Percentiles rank a stretch among this genome's conserved stretches.
phyloP scores from a whole-genome alignment of 1,139 yeast genomes.

The Saccharomycopsis hybrid region DNA sequence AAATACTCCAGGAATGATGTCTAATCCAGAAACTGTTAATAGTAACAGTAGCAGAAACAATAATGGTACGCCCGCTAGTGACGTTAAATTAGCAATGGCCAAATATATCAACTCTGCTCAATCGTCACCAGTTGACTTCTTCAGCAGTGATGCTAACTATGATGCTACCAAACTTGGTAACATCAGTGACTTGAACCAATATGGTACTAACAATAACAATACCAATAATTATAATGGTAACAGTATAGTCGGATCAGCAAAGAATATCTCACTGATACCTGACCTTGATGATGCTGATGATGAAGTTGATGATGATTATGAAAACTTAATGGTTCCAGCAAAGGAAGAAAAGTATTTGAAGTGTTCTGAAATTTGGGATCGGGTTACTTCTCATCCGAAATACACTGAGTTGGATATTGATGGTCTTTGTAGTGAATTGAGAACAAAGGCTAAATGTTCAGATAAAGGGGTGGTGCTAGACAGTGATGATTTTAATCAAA shows the following conservation, averaged over 20 bases:
- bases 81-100: constrained; percentile 7
- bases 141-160: not conserved
- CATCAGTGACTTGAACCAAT: not conserved
- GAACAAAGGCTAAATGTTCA: constrained; percentile 92
- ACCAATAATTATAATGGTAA: not conserved
- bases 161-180: not conserved
- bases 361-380: constrained; percentile 94
- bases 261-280: no score
- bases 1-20: not conserved
- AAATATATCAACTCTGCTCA: constrained; percentile 10
- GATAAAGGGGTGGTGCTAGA: constrained; percentile 85
- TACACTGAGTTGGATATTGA: constrained; percentile 91
- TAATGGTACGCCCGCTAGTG: constrained; percentile 7
- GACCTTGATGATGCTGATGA: constrained; percentile 3
- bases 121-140: constrained; percentile 3
- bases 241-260: not conserved
- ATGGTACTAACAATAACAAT: not conserved
- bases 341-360: constrained; percentile 45
- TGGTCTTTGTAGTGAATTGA: constrained; percentile 81
- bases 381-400: constrained; percentile 89
- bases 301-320: constrained; percentile 10
- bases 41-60: not conserved
- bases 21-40: constrained; percentile 5
- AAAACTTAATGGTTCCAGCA: constrained; percentile 44
- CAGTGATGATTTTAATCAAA: constrained; percentile 64